A percentile compares a stretch with the other conserved stretches of the same genome.
phyloP scores from a whole-genome alignment of 2,329 filamentous ascomycete species.

The Aspergillus glaucus region DNA sequence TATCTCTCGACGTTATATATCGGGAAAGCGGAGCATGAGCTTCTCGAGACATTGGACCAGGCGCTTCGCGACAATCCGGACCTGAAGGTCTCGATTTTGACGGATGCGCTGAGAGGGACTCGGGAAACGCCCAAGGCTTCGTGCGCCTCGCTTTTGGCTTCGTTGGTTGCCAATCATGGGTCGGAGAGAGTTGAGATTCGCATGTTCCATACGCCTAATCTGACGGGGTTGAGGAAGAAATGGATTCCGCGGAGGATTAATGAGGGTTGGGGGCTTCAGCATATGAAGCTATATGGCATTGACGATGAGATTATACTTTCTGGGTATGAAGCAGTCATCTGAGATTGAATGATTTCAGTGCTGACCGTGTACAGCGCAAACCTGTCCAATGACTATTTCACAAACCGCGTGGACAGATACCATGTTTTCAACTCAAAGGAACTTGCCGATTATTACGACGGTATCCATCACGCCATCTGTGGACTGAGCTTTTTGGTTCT shows the following conservation, averaged over 20 bases:
- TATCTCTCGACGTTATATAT: constrained; percentile 97
- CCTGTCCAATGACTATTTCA: constrained; percentile 89
- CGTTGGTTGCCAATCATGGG: constrained; percentile 79
- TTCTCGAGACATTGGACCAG: constrained; percentile 71
- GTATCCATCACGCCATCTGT: constrained; percentile 69
- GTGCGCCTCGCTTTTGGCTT: constrained; percentile 79
- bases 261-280: constrained; percentile 95
- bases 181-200: constrained; percentile 78
- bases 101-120: constrained; percentile 84
- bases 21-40: constrained; percentile 83
- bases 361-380: constrained; percentile 57
- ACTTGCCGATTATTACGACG: constrained; percentile 75
- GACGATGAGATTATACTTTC: constrained; percentile 95
- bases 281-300: constrained; percentile 97
- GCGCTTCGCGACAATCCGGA: constrained; percentile 68
- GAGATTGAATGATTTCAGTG: not conserved
- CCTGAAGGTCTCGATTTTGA: constrained; percentile 79
- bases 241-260: constrained; percentile 85
- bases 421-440: constrained; percentile 77
- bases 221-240: constrained; percentile 79
- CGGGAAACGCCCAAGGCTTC: constrained; percentile 80
- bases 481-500: constrained; percentile 75
- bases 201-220: constrained; percentile 96
- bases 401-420: constrained; percentile 89
- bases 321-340: constrained; percentile 49